Conservation (phyloP, 2,329 filamentous ascomycete species). For the Elsinoe necatrix region DNA sequence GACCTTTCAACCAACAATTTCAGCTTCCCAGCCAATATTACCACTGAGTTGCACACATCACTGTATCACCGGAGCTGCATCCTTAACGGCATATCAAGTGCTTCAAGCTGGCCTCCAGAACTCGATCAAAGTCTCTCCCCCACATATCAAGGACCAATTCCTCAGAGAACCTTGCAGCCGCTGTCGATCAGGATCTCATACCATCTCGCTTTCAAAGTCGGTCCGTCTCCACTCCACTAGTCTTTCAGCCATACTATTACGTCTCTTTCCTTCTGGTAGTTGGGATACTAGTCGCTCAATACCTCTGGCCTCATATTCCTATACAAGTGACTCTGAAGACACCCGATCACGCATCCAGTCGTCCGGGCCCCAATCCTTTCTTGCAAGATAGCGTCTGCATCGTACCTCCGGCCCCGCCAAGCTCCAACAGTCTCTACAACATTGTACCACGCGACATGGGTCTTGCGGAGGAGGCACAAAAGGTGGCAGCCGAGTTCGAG, state of each 20-base stretch:
- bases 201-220: slow-evolving; percentile 11
- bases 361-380: slow-evolving; percentile 27
- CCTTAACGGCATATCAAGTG: neutral
- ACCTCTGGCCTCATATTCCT: slow-evolving; percentile 17
- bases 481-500: slow-evolving; percentile 77
- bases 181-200: slow-evolving; percentile 21
- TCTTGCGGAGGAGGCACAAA: slow-evolving; percentile 62
- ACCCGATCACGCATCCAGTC: neutral
- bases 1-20: slow-evolving; percentile 13
- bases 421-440: slow-evolving; percentile 18
- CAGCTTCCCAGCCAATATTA: neutral
- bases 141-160: slow-evolving; percentile 20
- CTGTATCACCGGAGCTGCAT: neutral
- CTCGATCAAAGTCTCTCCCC: slow-evolving; percentile 16
- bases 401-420: slow-evolving; percentile 21
- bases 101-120: slow-evolving; percentile 14
- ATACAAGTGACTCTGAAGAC: slow-evolving; percentile 18
- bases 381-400: slow-evolving; percentile 30
- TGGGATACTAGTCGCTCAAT: slow-evolving; percentile 1
- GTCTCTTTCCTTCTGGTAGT: slow-evolving; percentile 11
- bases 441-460: slow-evolving; percentile 37
- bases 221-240: neutral
- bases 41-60: neutral
- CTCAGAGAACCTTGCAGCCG: slow-evolving; percentile 17
- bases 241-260: slow-evolving; percentile 8